A percentile compares a stretch with the other conserved stretches of the same genome.
Conservation (phyloP, 176 grass and related monocot genomes). For the Hsuehochloa calcarea region DNA sequence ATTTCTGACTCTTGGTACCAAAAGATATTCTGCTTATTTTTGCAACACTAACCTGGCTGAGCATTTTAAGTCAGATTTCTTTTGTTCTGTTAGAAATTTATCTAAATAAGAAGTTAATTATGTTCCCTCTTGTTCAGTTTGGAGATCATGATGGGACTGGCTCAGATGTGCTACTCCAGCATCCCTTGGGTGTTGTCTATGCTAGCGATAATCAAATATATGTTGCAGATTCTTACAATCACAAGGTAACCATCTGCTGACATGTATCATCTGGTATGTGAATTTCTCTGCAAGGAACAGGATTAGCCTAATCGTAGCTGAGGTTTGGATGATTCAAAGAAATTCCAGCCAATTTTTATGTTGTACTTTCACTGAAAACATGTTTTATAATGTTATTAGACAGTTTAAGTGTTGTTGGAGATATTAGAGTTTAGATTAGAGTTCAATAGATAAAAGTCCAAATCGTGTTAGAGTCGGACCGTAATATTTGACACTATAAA, state of each 20-base stretch:
- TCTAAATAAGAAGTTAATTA: neutral
- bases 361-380: too few species aligned
- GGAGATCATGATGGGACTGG: constrained; percentile 88
- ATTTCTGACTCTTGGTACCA: constrained; percentile 36
- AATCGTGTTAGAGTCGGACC: too few species aligned
- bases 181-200: constrained; percentile 78
- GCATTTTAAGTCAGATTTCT: constrained; percentile 18
- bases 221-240: constrained; percentile 95
- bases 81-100: constrained; percentile 5
- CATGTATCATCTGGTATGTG: neutral
- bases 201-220: constrained; percentile 84
- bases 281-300: neutral
- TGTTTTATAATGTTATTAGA: too few species aligned
- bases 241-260: constrained; percentile 74
- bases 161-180: constrained; percentile 78
- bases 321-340: too few species aligned
- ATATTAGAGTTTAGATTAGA: too few species aligned
- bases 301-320: too few species aligned
- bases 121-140: constrained; percentile 49
- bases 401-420: too few species aligned
- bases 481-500: too few species aligned
- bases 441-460: too few species aligned
- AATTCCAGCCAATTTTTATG: too few species aligned
- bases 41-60: neutral
- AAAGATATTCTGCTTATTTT: constrained; percentile 10